phyloP scores from a whole-genome alignment of 306 rosid genomes.

The Malus sylvestris region DNA sequence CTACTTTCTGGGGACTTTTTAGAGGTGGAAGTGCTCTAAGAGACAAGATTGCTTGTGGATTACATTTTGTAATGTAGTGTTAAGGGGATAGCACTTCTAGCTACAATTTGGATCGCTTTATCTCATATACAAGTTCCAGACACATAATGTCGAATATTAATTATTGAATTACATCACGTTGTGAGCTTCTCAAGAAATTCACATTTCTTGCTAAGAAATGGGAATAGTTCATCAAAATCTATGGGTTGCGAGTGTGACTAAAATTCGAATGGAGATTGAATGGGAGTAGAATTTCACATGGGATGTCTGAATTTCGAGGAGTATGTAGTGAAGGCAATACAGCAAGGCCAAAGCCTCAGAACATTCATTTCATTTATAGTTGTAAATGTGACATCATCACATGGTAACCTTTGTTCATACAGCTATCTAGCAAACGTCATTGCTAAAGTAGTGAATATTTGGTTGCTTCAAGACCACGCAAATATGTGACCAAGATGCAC shows the following conservation, averaged over 20 bases:
- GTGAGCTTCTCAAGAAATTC: no score
- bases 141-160: no score
- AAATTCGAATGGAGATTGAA: background rate
- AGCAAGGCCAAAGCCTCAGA: background rate
- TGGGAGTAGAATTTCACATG: background rate
- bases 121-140: no score
- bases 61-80: no score
- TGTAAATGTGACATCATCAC: background rate
- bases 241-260: background rate
- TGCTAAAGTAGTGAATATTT: background rate
- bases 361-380: background rate
- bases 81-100: no score
- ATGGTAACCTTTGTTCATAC: background rate
- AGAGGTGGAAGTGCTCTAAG: no score
- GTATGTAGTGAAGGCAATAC: background rate
- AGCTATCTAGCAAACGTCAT: background rate
- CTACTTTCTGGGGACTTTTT: no score
- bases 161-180: no score
- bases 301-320: background rate
- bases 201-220: background rate
- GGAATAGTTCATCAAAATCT: background rate
- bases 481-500: background rate
- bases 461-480: conserved; percentile 1
- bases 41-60: no score
- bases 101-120: no score